Evolutionary conservation across 2,329 filamentous ascomycete species (phyloP).

Genomic region (Trichothecium roseum): DNA sequence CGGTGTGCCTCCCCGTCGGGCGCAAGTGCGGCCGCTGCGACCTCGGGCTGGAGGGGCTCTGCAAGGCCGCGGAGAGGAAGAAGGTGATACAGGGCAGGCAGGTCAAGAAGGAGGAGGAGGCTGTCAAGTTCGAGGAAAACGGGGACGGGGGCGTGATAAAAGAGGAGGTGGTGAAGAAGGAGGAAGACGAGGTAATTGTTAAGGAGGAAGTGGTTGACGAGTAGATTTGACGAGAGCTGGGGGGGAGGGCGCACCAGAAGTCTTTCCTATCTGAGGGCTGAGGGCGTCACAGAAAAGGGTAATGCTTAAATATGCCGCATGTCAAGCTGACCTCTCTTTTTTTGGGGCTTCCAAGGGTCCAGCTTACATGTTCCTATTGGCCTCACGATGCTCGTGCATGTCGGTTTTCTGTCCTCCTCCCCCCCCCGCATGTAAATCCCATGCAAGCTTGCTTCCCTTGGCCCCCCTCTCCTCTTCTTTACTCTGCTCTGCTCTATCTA

Average conservation of each 20-base stretch:
- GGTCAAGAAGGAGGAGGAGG: slow-evolving; percentile 18
- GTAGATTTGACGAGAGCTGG: neutral
- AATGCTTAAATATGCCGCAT: no score
- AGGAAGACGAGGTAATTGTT: slow-evolving; percentile 15
- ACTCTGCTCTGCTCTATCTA: no score
- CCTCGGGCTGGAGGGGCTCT: slow-evolving; percentile 65
- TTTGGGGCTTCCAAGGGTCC: no score
- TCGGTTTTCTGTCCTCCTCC: no score
- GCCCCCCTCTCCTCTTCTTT: no score
- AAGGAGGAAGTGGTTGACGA: slow-evolving; percentile 19
- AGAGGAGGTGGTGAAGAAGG: slow-evolving; percentile 13
- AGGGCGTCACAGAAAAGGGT: no score
- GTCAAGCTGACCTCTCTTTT: no score
- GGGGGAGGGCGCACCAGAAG: neutral
- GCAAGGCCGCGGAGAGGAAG: slow-evolving; percentile 57
- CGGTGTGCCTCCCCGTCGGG: slow-evolving; percentile 71
- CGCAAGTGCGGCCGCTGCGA: slow-evolving; percentile 79
- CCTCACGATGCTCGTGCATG: no score
- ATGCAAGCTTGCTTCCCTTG: no score
- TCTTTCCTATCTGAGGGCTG: no score
- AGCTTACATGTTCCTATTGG: no score
- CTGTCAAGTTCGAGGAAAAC: slow-evolving; percentile 12
- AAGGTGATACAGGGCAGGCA: slow-evolving; percentile 50
- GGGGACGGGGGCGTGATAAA: slow-evolving; percentile 13
- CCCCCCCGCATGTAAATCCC: no score